phyloP scores from a whole-genome alignment of 345 rosid genomes.

The Camelina laxa region DNA sequence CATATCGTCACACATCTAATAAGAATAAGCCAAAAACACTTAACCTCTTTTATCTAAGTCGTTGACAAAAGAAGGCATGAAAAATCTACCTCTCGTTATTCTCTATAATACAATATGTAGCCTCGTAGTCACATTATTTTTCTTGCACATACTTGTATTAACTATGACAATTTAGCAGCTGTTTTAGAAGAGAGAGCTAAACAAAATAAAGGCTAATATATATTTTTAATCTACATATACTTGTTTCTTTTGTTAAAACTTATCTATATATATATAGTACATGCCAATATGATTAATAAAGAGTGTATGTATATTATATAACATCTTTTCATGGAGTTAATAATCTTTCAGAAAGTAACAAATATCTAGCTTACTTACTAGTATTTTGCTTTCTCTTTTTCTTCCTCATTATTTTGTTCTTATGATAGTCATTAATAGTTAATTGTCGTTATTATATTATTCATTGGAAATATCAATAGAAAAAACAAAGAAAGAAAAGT shows the following conservation, averaged over 20 bases:
- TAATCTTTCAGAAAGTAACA: no score
- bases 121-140: background rate
- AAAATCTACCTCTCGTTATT: background rate
- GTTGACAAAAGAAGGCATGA: constrained; percentile 26
- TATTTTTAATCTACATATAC: background rate
- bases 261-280: no score
- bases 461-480: constrained; percentile 38
- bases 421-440: constrained; percentile 19
- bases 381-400: background rate
- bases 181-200: background rate
- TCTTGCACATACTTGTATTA: background rate
- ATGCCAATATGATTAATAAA: background rate
- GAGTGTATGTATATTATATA: background rate
- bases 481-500: constrained; percentile 48
- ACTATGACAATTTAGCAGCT: constrained; percentile 11
- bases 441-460: constrained; percentile 34
- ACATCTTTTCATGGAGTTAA: background rate
- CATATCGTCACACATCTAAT: constrained; percentile 17
- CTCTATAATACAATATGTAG: background rate
- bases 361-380: background rate
- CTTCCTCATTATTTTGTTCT: background rate
- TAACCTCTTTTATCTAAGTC: constrained; percentile 16
- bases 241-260: background rate
- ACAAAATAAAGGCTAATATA: background rate
- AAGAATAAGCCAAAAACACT: background rate